A percentile compares a stretch with the other conserved stretches of the same genome.
Conservation (phyloP, 1,139 yeast species). For the Sugiyamaella novakii region DNA sequence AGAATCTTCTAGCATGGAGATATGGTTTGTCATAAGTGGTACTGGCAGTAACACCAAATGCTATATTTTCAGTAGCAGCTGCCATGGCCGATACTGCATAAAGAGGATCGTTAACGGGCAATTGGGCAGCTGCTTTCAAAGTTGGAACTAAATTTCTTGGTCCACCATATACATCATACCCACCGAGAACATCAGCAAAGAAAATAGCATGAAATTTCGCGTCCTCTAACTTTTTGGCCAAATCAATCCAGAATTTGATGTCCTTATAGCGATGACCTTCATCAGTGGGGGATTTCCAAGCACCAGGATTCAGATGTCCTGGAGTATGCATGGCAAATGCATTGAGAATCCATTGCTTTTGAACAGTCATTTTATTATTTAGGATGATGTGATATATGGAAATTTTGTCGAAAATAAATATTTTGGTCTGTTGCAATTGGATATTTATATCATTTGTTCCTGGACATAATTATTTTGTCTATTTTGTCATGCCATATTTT, state of each 20-base stretch:
- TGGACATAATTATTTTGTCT: too few relatives aligned
- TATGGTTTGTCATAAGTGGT: slow-evolving; percentile 49
- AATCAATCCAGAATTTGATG: slow-evolving; percentile 51
- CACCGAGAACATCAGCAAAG: slow-evolving; percentile 53
- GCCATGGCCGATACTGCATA: slow-evolving; percentile 47
- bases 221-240: slow-evolving; percentile 50
- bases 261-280: slow-evolving; percentile 44
- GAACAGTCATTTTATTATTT: slow-evolving; percentile 15
- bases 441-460: background rate
- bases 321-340: slow-evolving; percentile 49
- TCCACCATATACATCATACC: slow-evolving; percentile 49
- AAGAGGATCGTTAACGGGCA: slow-evolving; percentile 46
- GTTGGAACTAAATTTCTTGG: slow-evolving; percentile 43
- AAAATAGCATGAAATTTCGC: slow-evolving; percentile 52
- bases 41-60: slow-evolving; percentile 48
- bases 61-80: slow-evolving; percentile 44
- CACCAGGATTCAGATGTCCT: slow-evolving; percentile 48
- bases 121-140: slow-evolving; percentile 45
- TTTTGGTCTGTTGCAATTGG: too few relatives aligned
- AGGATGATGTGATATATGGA: background rate
- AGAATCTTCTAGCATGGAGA: slow-evolving; percentile 46
- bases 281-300: slow-evolving; percentile 51
- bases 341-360: slow-evolving; percentile 41
- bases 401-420: too few relatives aligned
- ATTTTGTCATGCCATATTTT: background rate